Evolutionary conservation across 805 yeast genomes (phyloP).

Genomic region (Hanseniaspora occidentalis): DNA sequence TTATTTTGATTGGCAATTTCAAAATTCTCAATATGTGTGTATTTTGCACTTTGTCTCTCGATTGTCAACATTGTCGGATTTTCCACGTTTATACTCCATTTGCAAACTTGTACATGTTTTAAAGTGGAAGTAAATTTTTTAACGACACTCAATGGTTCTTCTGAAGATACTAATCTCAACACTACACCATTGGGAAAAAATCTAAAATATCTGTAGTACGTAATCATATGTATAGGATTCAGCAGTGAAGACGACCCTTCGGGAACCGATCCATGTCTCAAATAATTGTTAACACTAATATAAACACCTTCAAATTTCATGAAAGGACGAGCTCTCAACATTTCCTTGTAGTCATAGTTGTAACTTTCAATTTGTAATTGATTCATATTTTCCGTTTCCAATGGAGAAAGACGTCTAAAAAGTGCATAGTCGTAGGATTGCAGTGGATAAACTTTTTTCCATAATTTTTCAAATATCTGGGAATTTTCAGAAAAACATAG

Average conservation of each 20-base stretch:
- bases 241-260: slow-evolving; percentile 55
- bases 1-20: slow-evolving; percentile 48
- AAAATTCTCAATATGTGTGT: slow-evolving; percentile 50
- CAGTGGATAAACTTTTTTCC: slow-evolving; percentile 31
- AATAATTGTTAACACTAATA: slow-evolving; percentile 72
- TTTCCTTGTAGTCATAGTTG: slow-evolving; percentile 26
- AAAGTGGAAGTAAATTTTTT: slow-evolving; percentile 33
- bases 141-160: slow-evolving; percentile 60
- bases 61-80: slow-evolving; percentile 37
- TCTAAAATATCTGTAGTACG: slow-evolving; percentile 77
- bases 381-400: slow-evolving; percentile 15
- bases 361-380: slow-evolving; percentile 28
- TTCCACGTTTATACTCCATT: slow-evolving; percentile 44
- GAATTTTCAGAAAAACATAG: slow-evolving; percentile 40
- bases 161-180: slow-evolving; percentile 52
- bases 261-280: slow-evolving; percentile 68
- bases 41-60: slow-evolving; percentile 45
- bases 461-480: slow-evolving; percentile 37
- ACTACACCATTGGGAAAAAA: slow-evolving; percentile 72
- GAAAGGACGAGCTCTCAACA: slow-evolving; percentile 51
- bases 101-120: slow-evolving; percentile 34
- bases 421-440: slow-evolving; percentile 4
- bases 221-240: slow-evolving; percentile 70
- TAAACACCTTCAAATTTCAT: slow-evolving; percentile 74
- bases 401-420: background rate